Evolutionary conservation across 2,329 filamentous ascomycete genomes (phyloP), one percentile per base, ranked within the genome.

Genomic region (Volutella citrinella): DNA sequence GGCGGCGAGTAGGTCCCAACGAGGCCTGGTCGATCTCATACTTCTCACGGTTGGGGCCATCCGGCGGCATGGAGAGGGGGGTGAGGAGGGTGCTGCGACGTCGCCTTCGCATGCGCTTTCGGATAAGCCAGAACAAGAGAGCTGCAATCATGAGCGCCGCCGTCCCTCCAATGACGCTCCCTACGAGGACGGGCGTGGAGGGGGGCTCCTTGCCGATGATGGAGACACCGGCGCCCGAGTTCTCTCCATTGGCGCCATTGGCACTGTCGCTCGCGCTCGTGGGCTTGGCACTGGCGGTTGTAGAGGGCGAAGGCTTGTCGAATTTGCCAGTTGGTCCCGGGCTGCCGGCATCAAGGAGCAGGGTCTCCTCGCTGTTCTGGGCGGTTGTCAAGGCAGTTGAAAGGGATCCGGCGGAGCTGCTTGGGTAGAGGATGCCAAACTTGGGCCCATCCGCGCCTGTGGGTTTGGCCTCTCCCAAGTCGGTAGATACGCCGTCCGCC

Each of bases 121-220:
- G 70, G 30, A 66, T 67, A 42, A 73, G 63, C 73, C 72, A 79
- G n/a, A n/a, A n/a, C 9, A 75, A 45, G 4, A 76, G 41, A 24
- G 78, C 64, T 1, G 59, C 65, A 15, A 75, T 46, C 12, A 78
- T 38, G 21, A 60, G 19, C 12, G 43, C 57, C 1, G 69, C 65
- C 3, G 74, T 51, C 5, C 68, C 68, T 18, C 74, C 75, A 5
- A 76, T 54, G 4, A 76, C 67, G 23, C 73, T 69, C 9, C 70
- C 74, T 2, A 70, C 70, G 26, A 79, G 63, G 6, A 68, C 66
- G 6, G 49, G 51, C 4, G 48, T 55, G 6, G 54, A 31, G 10
- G 46, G 43, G 4, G 41, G 37, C 10, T 40, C 37, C 7, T 43
- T 26, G 10, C 32, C 43, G 12, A 42, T 24, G n/a, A 34, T 29